Evolutionary conservation across 163 green algal species (phyloP), one percentile per base, ranked within the genome.

Genomic region (Trebouxiophyceae sp.): DNA sequence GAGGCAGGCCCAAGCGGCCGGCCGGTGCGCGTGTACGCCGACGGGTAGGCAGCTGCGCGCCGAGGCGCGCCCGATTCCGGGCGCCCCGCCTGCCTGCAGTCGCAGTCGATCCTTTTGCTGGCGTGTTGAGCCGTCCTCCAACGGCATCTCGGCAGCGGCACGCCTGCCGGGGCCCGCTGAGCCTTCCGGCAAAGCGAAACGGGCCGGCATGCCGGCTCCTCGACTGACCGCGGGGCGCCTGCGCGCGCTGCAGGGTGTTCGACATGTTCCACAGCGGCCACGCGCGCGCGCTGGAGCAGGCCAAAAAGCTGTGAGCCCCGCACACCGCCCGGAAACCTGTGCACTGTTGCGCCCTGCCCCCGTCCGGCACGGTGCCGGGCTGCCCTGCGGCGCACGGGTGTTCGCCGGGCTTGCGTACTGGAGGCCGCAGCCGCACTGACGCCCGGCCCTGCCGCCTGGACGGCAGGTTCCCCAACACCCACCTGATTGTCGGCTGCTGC

Each of bases 241-340:
- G n/a, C n/a, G n/a, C n/a, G n/a, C n/a, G n/a, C n/a, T 65, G 71
- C 81, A 91, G 89, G 89, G 91, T 96, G 33, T 96, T 94, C 55
- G 89, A 96, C 66, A 71, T 96, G 26, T 96, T 96, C 54, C 89
- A 96, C 68, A 94, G 95, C 74, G 89, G 89, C 0, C 89, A 96
- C 47, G 89, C 89, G 3, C 69, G 79, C n/a, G 86, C 89, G 3
- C 69, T 96, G 57, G 89, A 96, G 77, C 89, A 96, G 69, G 89
- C 89, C 7, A 96, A 96, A 62, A 89, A 92, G 60, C 66, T 86
- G 84, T 95, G 67, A 78, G 82, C 20, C 5, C 20, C n/a, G 4
- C 20, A 46, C n/a, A n/a, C n/a, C n/a, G n/a, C n/a, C n/a, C n/a
- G n/a, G n/a, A n/a, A n/a, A n/a, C n/a, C n/a, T n/a, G n/a, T n/a